Conservation (phyloP, 345 rosid genomes). For the Eucalyptus erythrocorys region DNA sequence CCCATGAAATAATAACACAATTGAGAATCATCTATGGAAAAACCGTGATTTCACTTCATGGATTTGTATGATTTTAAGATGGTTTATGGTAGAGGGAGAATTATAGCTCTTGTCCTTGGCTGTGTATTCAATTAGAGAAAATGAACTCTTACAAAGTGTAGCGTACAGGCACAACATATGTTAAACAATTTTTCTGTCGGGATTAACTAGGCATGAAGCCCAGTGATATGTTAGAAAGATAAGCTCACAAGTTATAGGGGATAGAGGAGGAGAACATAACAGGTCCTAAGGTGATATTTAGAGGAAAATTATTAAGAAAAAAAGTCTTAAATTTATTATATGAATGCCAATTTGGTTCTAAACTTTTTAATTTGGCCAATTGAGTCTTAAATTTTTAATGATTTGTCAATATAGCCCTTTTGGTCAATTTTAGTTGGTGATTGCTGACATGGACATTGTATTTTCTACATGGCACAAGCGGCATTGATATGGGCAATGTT, state of each 20-base stretch:
- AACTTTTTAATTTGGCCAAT: no score
- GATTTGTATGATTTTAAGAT: background rate
- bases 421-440: no score
- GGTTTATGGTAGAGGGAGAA: background rate
- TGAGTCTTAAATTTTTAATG: rapidly evolving
- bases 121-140: background rate
- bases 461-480: no score
- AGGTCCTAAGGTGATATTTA: background rate
- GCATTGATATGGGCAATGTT: no score
- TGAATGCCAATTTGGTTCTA: background rate
- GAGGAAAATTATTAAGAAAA: background rate
- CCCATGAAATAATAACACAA: background rate
- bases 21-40: background rate
- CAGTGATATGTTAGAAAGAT: background rate
- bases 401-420: no score
- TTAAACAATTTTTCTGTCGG: background rate
- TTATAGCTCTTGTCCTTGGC: background rate
- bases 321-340: no score
- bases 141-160: background rate
- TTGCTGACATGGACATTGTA: rapidly evolving
- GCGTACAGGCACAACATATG: background rate
- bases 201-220: background rate
- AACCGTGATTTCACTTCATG: background rate
- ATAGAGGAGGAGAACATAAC: background rate
- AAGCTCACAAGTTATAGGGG: background rate